phyloP scores from a whole-genome alignment of 805 yeast species.

The Teunomyces funiuensis region DNA sequence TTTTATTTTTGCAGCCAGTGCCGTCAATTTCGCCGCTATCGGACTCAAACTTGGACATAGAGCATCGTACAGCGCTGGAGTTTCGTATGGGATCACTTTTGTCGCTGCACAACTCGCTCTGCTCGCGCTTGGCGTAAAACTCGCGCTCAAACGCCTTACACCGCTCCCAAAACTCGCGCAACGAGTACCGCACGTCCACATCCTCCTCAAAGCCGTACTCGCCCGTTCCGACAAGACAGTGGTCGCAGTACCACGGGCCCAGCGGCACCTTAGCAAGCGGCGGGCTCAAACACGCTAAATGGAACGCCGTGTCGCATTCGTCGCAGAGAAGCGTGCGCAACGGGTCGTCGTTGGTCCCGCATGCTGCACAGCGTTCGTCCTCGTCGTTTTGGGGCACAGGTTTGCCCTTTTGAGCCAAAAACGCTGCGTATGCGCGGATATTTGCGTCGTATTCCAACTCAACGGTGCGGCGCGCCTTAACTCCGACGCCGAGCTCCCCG shows the following conservation, averaged over 20 bases:
- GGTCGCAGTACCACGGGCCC: constrained; percentile 77
- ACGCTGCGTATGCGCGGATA: constrained; percentile 34
- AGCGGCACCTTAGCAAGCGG: constrained; percentile 52
- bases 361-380: constrained; percentile 45
- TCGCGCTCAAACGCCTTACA: constrained; percentile 51
- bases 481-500: constrained; percentile 19
- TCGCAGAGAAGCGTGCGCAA: constrained; percentile 60
- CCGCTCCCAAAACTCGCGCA: constrained; percentile 58
- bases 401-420: constrained; percentile 16
- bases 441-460: constrained; percentile 23
- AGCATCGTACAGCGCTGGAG: too few species aligned
- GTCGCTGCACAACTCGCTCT: too few species aligned
- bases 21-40: too few species aligned
- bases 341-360: constrained; percentile 47
- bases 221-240: constrained; percentile 83
- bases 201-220: constrained; percentile 83
- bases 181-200: constrained; percentile 50
- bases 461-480: constrained; percentile 14
- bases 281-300: constrained; percentile 64
- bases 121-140: constrained; percentile 37
- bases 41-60: too few species aligned
- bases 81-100: too few species aligned
- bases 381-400: constrained; percentile 20
- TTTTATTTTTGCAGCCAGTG: too few species aligned
- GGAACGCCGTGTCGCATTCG: constrained; percentile 71